These are phyloP conservation scores for Parsonsia alboflavescens DNA, from an alignment of 257 asterid species.

Conservation along the genomic window DNA sequence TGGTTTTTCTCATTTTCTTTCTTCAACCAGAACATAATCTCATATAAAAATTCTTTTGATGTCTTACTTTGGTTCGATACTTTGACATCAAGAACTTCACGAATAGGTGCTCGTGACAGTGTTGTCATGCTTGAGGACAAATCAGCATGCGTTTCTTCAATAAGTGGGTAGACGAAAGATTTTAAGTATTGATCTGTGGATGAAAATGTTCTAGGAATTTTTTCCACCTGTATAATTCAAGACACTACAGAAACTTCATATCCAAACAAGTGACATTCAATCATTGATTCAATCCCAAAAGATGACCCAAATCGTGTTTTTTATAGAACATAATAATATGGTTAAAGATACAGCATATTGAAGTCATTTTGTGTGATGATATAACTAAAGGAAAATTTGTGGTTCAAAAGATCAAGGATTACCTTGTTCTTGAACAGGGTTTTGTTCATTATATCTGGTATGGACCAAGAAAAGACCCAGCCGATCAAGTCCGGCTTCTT, in stretches of 20 bases:
- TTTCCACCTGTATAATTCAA: constrained; percentile 46
- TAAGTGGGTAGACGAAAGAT: constrained; percentile 47
- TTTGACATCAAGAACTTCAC: constrained; percentile 28
- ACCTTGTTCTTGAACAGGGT: constrained; percentile 45
- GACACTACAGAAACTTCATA: too few species aligned
- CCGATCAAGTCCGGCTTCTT: constrained; percentile 1
- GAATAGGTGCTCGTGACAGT: constrained; percentile 35
- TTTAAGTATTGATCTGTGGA: constrained; percentile 35
- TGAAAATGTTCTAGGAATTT: constrained; percentile 36
- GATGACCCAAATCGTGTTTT: too few species aligned
- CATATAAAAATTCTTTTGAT: constrained; percentile 19
- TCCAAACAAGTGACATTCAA: too few species aligned
- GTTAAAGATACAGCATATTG: too few species aligned
- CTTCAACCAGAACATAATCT: constrained; percentile 16
- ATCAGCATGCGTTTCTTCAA: constrained; percentile 79
- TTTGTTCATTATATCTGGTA: constrained; percentile 37
- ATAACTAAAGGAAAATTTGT: too few species aligned
- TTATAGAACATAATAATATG: too few species aligned
- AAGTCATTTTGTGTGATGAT: too few species aligned
- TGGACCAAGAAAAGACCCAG: constrained; percentile 31
- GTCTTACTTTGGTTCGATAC: neutral
- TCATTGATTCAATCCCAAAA: too few species aligned
- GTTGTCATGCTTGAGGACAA: constrained; percentile 38
- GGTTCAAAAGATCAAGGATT: too few species aligned
- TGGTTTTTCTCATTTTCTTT: constrained; percentile 15